Conservation (phyloP, 306 rosid genomes). For the Inga leiocalycina region DNA sequence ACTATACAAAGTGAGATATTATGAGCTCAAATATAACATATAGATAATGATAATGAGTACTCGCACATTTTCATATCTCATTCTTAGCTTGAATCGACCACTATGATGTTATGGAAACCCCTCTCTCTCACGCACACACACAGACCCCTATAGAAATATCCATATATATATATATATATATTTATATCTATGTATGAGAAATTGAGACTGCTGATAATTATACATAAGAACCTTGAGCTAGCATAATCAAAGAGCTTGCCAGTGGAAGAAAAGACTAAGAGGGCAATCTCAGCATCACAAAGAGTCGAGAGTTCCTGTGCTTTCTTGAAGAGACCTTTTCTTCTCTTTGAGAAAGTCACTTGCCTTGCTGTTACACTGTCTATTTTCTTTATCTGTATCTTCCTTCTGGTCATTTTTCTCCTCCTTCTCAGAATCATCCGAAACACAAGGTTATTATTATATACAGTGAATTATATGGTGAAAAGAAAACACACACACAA, state of each 20-base stretch:
- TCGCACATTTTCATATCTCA: not conserved
- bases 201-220: not conserved
- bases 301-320: conserved; percentile 45
- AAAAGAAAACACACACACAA: not conserved
- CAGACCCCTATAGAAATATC: not conserved
- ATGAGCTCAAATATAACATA: not conserved
- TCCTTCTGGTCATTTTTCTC: conserved; percentile 39
- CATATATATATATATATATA: not conserved
- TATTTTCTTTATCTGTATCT: conserved; percentile 42
- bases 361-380: conserved; percentile 43
- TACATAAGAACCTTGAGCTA: conserved; percentile 37
- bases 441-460: not conserved
- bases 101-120: not conserved
- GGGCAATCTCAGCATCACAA: conserved; percentile 46
- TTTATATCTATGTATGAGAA: not conserved
- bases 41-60: not conserved
- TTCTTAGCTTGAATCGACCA: not conserved
- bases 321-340: conserved; percentile 44
- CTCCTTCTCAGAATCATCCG: not conserved
- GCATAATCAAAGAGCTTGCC: conserved; percentile 47
- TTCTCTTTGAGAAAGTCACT: conserved; percentile 46
- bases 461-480: not conserved
- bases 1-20: not conserved
- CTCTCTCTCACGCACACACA: not conserved
- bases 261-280: conserved; percentile 39